These are phyloP conservation scores for Suhomyces emberorum DNA, from an alignment of 805 yeast species.

Conservation along the genomic window DNA sequence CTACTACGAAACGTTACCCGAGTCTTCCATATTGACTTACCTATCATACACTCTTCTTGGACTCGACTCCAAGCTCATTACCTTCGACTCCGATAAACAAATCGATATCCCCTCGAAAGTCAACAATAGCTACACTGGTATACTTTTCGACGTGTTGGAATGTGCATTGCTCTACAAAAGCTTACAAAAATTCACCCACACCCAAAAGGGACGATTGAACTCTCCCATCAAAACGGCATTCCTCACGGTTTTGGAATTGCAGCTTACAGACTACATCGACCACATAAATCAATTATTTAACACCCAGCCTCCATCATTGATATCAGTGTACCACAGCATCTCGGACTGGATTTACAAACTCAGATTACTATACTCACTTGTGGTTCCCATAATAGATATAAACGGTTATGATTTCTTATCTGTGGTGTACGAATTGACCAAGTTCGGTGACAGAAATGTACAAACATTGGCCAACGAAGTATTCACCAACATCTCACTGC, in stretches of 20 bases:
- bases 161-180: constrained; percentile 64
- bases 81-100: constrained; percentile 33
- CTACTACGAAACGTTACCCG: constrained; percentile 30
- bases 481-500: constrained; percentile 45
- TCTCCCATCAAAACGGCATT: constrained; percentile 66
- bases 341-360: constrained; percentile 52
- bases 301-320: constrained; percentile 25
- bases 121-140: constrained; percentile 53
- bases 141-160: constrained; percentile 59
- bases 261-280: constrained; percentile 32
- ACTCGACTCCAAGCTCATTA: constrained; percentile 55
- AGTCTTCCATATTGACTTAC: constrained; percentile 18
- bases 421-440: constrained; percentile 45
- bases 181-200: constrained; percentile 31
- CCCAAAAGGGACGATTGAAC: constrained; percentile 21
- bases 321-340: constrained; percentile 39
- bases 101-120: constrained; percentile 49
- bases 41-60: constrained; percentile 59
- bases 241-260: constrained; percentile 43
- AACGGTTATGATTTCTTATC: constrained; percentile 55
- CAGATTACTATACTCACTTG: constrained; percentile 52
- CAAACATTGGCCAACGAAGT: constrained; percentile 40
- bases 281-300: constrained; percentile 34
- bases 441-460: constrained; percentile 63
- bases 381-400: constrained; percentile 24